A percentile compares a stretch with the other conserved stretches of the same genome.
Evolutionary conservation across 805 yeast genomes (phyloP).

Genomic region (Monosporozyma aquatica): DNA sequence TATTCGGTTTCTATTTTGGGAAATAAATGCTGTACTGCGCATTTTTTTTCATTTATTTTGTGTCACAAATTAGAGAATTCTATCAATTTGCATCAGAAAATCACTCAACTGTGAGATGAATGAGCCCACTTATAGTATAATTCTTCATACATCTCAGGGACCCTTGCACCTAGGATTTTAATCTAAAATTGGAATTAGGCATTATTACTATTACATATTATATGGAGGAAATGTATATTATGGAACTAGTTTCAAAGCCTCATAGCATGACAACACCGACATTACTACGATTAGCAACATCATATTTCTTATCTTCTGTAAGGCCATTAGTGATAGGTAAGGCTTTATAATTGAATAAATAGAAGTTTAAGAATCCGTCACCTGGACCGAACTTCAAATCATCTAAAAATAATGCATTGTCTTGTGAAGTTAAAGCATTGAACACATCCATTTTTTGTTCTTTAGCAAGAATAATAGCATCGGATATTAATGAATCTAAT

Average conservation of each 20-base stretch:
- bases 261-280: constrained; percentile 83
- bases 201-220: too few relatives aligned
- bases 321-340: constrained; percentile 78
- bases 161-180: too few relatives aligned
- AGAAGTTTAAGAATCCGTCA: constrained; percentile 85
- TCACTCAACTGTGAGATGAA: too few relatives aligned
- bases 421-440: constrained; percentile 87
- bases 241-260: too few relatives aligned
- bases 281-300: constrained; percentile 55
- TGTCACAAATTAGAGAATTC: too few relatives aligned
- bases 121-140: too few relatives aligned
- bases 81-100: too few relatives aligned
- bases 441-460: constrained; percentile 77
- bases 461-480: constrained; percentile 63
- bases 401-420: constrained; percentile 73
- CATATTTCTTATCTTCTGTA: constrained; percentile 44
- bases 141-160: too few relatives aligned
- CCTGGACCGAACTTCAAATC: constrained; percentile 86
- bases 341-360: constrained; percentile 82
- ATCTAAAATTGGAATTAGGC: too few relatives aligned
- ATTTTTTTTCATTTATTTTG: not conserved
- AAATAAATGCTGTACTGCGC: not conserved
- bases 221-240: too few relatives aligned
- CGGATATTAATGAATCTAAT: constrained; percentile 51
- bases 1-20: not conserved